These are phyloP conservation scores for Tuber umbilicatum DNA, from an alignment of 495 filamentous ascomycete genomes.

Conservation along the genomic window DNA sequence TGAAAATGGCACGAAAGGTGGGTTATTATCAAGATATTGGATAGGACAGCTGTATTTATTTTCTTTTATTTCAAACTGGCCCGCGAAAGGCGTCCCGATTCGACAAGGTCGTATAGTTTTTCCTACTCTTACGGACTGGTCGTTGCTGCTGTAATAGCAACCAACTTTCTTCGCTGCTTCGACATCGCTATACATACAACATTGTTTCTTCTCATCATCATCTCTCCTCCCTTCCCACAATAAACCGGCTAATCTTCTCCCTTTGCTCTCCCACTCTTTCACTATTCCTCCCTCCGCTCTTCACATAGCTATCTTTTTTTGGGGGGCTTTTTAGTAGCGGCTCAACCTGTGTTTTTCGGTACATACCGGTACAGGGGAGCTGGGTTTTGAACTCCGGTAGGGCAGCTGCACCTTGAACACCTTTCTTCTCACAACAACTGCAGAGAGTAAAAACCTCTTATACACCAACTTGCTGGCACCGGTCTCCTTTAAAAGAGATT, in stretches of 20 bases:
- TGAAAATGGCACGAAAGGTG: neutral
- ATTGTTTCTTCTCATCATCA: constrained; percentile 25
- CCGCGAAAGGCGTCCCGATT: constrained; percentile 32
- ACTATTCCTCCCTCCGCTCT: neutral
- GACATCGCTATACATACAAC: constrained; percentile 32
- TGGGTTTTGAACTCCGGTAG: constrained; percentile 5
- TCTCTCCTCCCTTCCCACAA: constrained; percentile 17
- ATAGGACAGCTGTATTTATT: neutral
- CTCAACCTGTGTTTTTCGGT: constrained; percentile 5
- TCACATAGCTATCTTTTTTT: neutral
- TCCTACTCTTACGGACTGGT: constrained; percentile 36
- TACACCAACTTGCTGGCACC: neutral
- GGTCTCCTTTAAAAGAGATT: neutral
- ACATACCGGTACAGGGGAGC: constrained; percentile 6
- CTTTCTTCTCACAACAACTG: neutral
- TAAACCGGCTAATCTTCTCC: neutral
- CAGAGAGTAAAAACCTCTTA: constrained; percentile 1
- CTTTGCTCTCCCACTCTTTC: neutral
- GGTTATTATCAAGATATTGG: neutral
- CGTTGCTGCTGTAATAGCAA: constrained; percentile 33
- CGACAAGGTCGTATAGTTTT: constrained; percentile 32
- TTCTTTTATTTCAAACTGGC: constrained; percentile 29
- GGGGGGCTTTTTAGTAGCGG: neutral
- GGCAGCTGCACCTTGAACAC: neutral
- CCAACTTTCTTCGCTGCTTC: constrained; percentile 28